Conservation (phyloP, 257 asterid genomes). For the Solanum peruvianum region DNA sequence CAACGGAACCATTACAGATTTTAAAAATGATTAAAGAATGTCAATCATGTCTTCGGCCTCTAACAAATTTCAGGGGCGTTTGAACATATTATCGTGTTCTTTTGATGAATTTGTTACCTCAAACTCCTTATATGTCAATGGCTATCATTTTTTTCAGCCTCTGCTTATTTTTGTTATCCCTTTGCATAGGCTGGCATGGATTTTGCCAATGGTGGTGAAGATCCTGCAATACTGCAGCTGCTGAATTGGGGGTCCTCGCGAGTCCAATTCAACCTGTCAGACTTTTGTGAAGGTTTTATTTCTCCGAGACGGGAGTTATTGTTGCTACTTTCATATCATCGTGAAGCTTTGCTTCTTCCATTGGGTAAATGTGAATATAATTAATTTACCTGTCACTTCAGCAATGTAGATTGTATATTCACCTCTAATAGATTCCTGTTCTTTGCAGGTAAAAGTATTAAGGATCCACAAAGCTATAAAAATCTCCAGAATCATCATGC, state of each 20-base stretch:
- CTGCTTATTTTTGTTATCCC: not conserved
- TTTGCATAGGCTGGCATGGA: constrained; percentile 7
- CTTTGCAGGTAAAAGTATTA: constrained; percentile 9
- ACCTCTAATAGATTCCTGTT: not conserved
- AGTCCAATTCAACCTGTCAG: constrained; percentile 48
- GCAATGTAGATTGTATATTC: not conserved
- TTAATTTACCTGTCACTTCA: not conserved
- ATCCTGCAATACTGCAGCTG: constrained; percentile 63
- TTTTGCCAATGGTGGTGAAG: constrained; percentile 28
- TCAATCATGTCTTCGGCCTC: not conserved
- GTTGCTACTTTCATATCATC: constrained; percentile 47
- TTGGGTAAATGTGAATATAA: constrained; percentile 50
- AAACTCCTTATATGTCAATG: not conserved
- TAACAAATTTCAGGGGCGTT: not conserved
- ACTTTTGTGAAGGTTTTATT: constrained; percentile 69
- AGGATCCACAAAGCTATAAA: constrained; percentile 24
- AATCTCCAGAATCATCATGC: not conserved
- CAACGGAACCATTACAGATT: not conserved
- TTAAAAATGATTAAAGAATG: not conserved
- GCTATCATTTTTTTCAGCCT: not conserved
- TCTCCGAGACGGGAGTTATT: constrained; percentile 74
- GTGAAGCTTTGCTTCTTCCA: constrained; percentile 66
- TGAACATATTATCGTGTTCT: not conserved
- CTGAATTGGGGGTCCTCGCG: constrained; percentile 72
- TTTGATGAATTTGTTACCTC: not conserved